phyloP scores from a whole-genome alignment of 176 grass and related monocot genomes.

The Juncus effusus region DNA sequence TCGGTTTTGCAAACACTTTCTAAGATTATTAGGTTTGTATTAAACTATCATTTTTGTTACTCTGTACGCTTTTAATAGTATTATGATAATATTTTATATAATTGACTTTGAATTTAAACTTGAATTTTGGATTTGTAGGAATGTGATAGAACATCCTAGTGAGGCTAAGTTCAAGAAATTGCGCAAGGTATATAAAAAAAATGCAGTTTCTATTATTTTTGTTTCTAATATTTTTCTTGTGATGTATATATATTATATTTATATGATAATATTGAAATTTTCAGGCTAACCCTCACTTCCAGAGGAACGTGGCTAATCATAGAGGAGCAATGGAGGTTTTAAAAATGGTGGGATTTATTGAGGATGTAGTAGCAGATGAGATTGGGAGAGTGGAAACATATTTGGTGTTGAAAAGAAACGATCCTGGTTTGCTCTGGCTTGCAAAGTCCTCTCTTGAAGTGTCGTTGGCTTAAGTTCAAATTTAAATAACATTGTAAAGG shows the following conservation, averaged over 20 bases:
- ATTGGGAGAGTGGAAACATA: slow-evolving; percentile 57
- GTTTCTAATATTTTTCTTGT: not conserved
- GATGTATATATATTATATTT: not conserved
- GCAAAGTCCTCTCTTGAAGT: slow-evolving; percentile 87
- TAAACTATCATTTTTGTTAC: no score
- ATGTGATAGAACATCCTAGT: slow-evolving; percentile 78
- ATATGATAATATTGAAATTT: not conserved
- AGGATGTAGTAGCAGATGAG: slow-evolving; percentile 65
- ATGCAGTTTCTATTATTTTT: not conserved
- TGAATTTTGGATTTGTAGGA: slow-evolving; percentile 29
- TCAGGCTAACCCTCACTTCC: slow-evolving; percentile 81
- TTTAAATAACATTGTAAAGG: no score
- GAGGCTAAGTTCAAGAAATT: slow-evolving; percentile 66
- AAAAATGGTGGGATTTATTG: slow-evolving; percentile 74
- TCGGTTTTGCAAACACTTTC: slow-evolving; percentile 68
- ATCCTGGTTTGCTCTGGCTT: slow-evolving; percentile 85
- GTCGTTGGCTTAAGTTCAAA: slow-evolving; percentile 53
- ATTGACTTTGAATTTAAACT: not conserved
- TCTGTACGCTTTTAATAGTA: not conserved
- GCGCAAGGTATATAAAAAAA: slow-evolving; percentile 61
- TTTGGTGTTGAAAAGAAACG: slow-evolving; percentile 84
- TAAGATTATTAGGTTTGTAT: slow-evolving; percentile 69
- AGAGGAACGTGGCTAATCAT: slow-evolving; percentile 65
- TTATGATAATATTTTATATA: not conserved
- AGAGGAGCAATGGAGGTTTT: slow-evolving; percentile 88